Conservation (phyloP, 2,329 filamentous ascomycete species). For the Venturia carpophila region DNA sequence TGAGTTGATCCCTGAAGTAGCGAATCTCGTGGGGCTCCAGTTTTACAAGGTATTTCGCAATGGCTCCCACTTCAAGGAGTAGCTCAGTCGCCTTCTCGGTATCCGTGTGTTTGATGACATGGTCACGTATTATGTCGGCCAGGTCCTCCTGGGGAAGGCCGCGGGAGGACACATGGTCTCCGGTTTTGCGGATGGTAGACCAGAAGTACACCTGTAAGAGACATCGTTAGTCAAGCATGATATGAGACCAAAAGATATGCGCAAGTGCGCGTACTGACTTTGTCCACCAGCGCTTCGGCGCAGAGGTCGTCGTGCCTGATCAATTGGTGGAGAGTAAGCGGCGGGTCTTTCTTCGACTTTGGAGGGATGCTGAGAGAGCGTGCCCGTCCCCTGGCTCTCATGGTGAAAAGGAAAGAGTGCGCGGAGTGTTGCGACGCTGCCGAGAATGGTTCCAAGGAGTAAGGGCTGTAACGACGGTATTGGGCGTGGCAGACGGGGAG, state of each 20-base stretch:
- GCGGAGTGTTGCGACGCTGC: background rate
- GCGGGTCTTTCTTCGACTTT: constrained; percentile 11
- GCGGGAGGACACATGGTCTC: constrained; percentile 76
- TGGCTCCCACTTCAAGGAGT: constrained; percentile 48
- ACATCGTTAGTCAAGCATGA: constrained; percentile 17
- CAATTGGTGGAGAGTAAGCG: constrained; percentile 75
- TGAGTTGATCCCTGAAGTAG: constrained; percentile 77
- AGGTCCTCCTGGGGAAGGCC: constrained; percentile 63
- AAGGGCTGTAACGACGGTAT: background rate
- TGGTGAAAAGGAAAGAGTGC: background rate
- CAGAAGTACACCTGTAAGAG: constrained; percentile 76
- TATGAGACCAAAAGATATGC: background rate
- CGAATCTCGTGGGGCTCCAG: constrained; percentile 75
- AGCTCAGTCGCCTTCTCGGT: constrained; percentile 59
- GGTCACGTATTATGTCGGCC: constrained; percentile 50
- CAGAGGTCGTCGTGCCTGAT: constrained; percentile 91
- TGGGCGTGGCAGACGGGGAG: background rate
- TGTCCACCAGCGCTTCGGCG: constrained; percentile 90
- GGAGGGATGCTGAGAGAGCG: constrained; percentile 8
- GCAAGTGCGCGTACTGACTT: constrained; percentile 53
- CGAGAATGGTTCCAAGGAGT: background rate
- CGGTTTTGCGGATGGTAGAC: constrained; percentile 93
- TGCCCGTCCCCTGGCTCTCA: constrained; percentile 13
- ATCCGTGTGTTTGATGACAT: constrained; percentile 70
- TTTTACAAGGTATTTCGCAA: constrained; percentile 60